Percentiles rank a stretch among this genome's conserved stretches.
Evolutionary conservation across 176 grass and related monocot genomes (phyloP).

Genomic region (Metroxylon sagu): DNA sequence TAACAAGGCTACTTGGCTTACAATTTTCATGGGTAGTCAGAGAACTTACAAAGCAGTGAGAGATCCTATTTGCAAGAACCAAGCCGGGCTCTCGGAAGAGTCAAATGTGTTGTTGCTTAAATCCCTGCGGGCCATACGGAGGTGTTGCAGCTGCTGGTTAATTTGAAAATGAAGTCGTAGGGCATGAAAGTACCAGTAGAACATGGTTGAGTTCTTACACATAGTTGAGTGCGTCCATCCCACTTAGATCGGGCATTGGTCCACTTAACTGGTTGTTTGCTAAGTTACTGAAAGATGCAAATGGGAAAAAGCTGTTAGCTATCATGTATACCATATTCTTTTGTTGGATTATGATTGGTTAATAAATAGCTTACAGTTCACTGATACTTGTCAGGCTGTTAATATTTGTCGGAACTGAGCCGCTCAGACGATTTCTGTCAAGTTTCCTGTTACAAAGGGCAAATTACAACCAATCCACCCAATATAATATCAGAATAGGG

Average conservation of each 20-base stretch:
- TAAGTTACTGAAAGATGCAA: conserved; percentile 55
- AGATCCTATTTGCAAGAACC: conserved; percentile 53
- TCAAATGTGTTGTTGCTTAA: conserved; percentile 94
- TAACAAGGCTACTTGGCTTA: conserved; percentile 2
- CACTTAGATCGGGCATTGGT: conserved; percentile 52
- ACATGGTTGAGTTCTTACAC: conserved; percentile 47
- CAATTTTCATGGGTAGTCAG: conserved; percentile 1
- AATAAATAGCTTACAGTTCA: conserved; percentile 56
- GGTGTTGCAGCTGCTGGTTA: conserved; percentile 1
- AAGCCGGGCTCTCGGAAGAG: conserved; percentile 52
- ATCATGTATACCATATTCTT: too few relatives aligned
- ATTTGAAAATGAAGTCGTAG: too few relatives aligned
- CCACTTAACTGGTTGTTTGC: conserved; percentile 80
- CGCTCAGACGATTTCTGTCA: conserved; percentile 59
- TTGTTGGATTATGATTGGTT: too few relatives aligned
- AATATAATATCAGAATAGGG: too few relatives aligned
- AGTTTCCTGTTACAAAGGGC: conserved; percentile 50
- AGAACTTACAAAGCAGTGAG: conserved; percentile 65
- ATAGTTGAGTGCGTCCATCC: conserved; percentile 54
- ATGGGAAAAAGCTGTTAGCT: conserved; percentile 7
- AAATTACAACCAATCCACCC: not conserved
- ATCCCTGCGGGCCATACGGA: conserved; percentile 37
- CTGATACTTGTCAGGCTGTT: conserved; percentile 58
- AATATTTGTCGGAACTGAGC: conserved; percentile 59
- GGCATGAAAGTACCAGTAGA: conserved; percentile 3